Percentiles rank a stretch among this genome's conserved stretches.
Evolutionary conservation across 139 green algal genomes (phyloP).

Genomic region (Picochlorum sp.): DNA sequence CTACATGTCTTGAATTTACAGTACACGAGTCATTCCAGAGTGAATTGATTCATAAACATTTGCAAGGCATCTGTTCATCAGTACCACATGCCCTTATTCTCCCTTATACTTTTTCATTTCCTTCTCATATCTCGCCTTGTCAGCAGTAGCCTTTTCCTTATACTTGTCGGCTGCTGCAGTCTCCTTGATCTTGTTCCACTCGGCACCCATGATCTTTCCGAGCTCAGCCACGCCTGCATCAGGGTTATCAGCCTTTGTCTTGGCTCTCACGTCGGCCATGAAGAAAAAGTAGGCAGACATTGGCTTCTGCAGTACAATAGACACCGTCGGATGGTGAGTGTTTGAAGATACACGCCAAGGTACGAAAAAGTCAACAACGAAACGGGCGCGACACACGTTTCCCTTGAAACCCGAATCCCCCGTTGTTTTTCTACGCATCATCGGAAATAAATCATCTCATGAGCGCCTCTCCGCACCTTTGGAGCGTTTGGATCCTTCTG

Average conservation of each 20-base stretch:
- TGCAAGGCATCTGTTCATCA: constrained; percentile 8
- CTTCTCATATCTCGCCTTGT: constrained; percentile 23
- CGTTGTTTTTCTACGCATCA: background rate
- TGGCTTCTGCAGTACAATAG: constrained; percentile 11
- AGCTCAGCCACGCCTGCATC: constrained; percentile 18
- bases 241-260: constrained; percentile 16
- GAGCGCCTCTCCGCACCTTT: constrained; percentile 8
- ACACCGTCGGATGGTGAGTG: too few species aligned
- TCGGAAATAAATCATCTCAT: background rate
- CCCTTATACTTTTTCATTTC: constrained; percentile 20
- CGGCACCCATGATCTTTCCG: constrained; percentile 19
- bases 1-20: too few species aligned
- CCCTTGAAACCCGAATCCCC: too few species aligned
- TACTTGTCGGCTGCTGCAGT: constrained; percentile 6
- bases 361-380: too few species aligned
- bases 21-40: too few species aligned
- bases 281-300: constrained; percentile 31
- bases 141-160: constrained; percentile 20
- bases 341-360: too few species aligned
- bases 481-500: constrained; percentile 37
- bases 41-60: too few species aligned
- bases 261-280: constrained; percentile 5
- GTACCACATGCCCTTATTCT: constrained; percentile 1
- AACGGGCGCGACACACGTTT: too few species aligned
- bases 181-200: constrained; percentile 26